phyloP scores from a whole-genome alignment of 1,284 basidiomycete species.

The Ganoderma sinense region DNA sequence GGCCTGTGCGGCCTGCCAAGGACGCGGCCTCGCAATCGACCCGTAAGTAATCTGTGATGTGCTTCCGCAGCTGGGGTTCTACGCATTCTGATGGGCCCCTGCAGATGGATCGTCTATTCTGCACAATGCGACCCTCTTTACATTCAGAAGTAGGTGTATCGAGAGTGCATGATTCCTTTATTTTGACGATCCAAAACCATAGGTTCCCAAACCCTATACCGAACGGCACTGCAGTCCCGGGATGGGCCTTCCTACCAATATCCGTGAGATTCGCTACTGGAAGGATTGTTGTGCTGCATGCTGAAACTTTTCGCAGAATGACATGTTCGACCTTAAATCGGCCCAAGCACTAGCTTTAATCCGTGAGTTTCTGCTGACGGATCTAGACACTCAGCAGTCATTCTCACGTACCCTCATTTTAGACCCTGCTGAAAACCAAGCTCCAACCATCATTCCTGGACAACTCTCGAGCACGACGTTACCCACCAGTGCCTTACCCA shows the following conservation, averaged over 20 bases:
- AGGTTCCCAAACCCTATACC: background rate
- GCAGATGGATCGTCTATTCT: background rate
- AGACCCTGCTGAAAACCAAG: background rate
- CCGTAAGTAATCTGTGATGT: background rate
- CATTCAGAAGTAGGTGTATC: background rate
- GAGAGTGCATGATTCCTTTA: background rate
- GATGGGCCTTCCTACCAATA: background rate
- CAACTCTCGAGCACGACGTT: background rate
- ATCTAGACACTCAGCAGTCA: no score
- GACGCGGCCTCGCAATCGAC: background rate
- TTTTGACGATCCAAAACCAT: background rate
- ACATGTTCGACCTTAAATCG: background rate
- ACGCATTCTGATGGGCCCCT: background rate
- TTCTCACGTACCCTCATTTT: background rate
- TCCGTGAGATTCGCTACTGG: background rate
- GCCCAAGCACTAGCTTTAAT: background rate
- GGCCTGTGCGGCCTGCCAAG: constrained; percentile 2
- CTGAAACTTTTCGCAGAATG: background rate
- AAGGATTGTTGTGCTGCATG: no score
- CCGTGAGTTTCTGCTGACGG: background rate
- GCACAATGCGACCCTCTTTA: background rate
- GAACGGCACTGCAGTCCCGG: background rate
- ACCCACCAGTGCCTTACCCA: background rate
- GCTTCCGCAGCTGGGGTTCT: background rate
- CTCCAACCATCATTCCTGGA: background rate